Evolutionary conservation across 1,284 basidiomycete species (phyloP).

Genomic region (Lignosus rhinocerotis): DNA sequence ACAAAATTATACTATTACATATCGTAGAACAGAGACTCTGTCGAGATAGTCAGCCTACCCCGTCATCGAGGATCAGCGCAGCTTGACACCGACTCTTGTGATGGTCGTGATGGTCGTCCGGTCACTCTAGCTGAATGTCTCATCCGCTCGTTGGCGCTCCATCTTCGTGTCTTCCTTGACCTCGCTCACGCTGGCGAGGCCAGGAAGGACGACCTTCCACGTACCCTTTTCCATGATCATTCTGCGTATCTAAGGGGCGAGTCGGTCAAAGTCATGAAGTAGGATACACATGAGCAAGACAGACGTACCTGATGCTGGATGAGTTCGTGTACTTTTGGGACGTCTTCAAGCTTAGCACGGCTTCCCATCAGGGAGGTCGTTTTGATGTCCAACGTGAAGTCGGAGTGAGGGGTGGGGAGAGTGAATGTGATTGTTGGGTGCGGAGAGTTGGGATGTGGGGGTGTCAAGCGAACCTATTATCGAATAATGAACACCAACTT

Average conservation of each 20-base stretch:
- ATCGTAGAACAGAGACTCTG: conserved; percentile 9
- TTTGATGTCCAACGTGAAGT: conserved; percentile 62
- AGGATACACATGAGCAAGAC: not conserved
- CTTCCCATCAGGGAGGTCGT: conserved; percentile 82
- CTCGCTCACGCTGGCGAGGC: conserved; percentile 49
- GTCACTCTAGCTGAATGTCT: conserved; percentile 4
- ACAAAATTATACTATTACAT: conserved; percentile 1
- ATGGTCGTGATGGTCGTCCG: conserved; percentile 9
- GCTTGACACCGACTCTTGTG: not conserved
- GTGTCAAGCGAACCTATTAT: conserved; percentile 36
- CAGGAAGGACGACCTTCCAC: conserved; percentile 71
- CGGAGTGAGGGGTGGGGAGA: conserved; percentile 44
- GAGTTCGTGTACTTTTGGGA: conserved; percentile 81
- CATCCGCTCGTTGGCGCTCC: conserved; percentile 26
- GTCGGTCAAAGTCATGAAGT: not conserved
- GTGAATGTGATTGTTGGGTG: conserved; percentile 54
- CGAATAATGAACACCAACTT: not conserved
- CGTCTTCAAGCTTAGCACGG: conserved; percentile 79
- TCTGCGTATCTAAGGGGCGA: conserved; percentile 32
- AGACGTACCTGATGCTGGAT: conserved; percentile 73
- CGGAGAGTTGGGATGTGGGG: conserved; percentile 34
- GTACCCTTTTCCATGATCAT: conserved; percentile 60
- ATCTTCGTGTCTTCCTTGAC: conserved; percentile 45
- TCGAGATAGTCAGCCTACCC: not conserved
- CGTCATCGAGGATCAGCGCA: not conserved